These are phyloP conservation scores for Arthonia radiata DNA, from an alignment of 495 filamentous ascomycete species.

Conservation along the genomic window DNA sequence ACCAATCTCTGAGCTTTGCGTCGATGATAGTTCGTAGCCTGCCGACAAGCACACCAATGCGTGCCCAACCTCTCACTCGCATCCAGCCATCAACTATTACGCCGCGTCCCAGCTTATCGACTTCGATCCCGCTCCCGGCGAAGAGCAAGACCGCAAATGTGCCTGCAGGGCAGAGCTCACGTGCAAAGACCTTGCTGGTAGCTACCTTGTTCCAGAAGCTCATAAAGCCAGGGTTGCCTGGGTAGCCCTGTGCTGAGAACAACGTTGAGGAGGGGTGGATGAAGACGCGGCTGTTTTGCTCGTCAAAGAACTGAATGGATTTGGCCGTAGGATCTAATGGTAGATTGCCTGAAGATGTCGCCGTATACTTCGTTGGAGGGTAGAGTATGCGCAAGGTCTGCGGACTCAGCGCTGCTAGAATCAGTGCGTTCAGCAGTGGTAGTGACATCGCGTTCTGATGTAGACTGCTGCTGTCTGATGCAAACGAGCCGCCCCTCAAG, in stretches of 20 bases:
- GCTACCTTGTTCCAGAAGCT: conserved; percentile 77
- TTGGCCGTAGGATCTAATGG: conserved; percentile 80
- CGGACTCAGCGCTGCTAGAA: conserved; percentile 78
- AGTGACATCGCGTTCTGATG: no score
- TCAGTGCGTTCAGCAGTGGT: conserved; percentile 62
- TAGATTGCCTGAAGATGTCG: conserved; percentile 60
- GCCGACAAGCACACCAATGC: conserved; percentile 75
- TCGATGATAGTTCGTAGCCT: conserved; percentile 70
- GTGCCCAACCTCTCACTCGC: conserved; percentile 71
- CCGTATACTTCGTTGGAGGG: conserved; percentile 84
- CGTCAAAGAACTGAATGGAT: conserved; percentile 75
- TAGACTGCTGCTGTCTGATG: no score
- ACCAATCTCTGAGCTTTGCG: conserved; percentile 45
- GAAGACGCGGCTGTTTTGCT: conserved; percentile 72
- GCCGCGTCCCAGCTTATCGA: conserved; percentile 74
- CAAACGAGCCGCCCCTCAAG: no score
- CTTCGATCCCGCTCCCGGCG: conserved; percentile 49
- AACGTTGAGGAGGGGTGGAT: conserved; percentile 71
- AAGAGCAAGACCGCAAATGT: conserved; percentile 80
- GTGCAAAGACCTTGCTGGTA: conserved; percentile 68
- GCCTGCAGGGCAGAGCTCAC: conserved; percentile 85
- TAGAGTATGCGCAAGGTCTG: conserved; percentile 77
- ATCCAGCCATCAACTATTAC: conserved; percentile 88
- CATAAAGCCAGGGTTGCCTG: conserved; percentile 42
- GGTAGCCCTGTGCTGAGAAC: conserved; percentile 55